A percentile compares a stretch with the other conserved stretches of the same genome.
Conservation (phyloP, 2,329 filamentous ascomycete species). For the Aspergillus novoparasiticus region DNA sequence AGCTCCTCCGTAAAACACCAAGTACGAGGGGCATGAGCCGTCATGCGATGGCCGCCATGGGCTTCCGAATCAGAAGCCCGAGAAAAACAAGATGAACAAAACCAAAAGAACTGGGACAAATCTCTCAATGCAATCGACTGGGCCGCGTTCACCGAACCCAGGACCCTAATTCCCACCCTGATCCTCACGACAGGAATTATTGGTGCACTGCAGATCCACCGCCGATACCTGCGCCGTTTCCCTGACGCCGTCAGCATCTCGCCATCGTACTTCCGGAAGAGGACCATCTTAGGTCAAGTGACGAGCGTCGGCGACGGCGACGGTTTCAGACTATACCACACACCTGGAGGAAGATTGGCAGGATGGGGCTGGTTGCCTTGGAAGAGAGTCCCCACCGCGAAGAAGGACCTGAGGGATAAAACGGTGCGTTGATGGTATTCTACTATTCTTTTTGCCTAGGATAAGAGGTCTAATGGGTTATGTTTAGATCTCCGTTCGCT, state of each 20-base stretch:
- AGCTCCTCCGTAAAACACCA: conserved; percentile 2
- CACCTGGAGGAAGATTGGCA: conserved; percentile 79
- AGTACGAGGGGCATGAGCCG: conserved; percentile 31
- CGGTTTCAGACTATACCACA: conserved; percentile 93
- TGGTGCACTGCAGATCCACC: conserved; percentile 37
- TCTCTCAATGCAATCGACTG: conserved; percentile 47
- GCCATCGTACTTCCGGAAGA: conserved; percentile 71
- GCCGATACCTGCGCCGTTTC: conserved; percentile 75
- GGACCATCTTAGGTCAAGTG: conserved; percentile 80
- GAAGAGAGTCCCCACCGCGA: conserved; percentile 69
- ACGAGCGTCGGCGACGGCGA: conserved; percentile 96
- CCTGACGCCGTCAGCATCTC: conserved; percentile 75
- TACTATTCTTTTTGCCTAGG: neutral
- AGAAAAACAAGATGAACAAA: conserved; percentile 26
- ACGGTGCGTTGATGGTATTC: conserved; percentile 61
- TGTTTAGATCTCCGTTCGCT: conserved; percentile 74
- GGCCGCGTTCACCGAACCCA: conserved; percentile 39
- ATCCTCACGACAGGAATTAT: conserved; percentile 44
- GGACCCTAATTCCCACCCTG: conserved; percentile 40
- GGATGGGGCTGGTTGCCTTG: conserved; percentile 90
- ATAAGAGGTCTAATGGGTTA: neutral
- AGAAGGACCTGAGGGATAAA: conserved; percentile 70
- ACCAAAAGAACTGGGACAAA: conserved; percentile 41
- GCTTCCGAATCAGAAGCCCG: conserved; percentile 36
- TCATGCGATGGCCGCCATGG: conserved; percentile 56